Percentiles rank a stretch among this genome's conserved stretches.
Evolutionary conservation across 202 grass and related monocot species (phyloP).

Genomic region (Carex arenaria): DNA sequence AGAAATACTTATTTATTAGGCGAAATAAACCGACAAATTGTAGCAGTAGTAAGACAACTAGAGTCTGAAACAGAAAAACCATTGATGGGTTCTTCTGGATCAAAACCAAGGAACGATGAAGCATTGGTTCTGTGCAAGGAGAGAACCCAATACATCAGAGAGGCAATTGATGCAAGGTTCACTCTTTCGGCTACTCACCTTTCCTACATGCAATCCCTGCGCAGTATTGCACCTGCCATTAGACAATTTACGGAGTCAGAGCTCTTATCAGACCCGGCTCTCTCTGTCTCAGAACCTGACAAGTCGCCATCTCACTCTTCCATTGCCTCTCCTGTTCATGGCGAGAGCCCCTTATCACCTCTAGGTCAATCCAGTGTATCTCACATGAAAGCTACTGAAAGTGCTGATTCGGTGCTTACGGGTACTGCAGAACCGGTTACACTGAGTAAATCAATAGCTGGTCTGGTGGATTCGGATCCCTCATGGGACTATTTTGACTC

Average conservation of each 20-base stretch:
- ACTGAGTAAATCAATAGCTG: constrained; percentile 23
- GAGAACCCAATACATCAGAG: constrained; percentile 58
- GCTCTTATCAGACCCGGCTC: constrained; percentile 53
- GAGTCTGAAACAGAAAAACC: constrained; percentile 1
- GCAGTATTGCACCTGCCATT: constrained; percentile 48
- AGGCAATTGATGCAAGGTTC: constrained; percentile 65
- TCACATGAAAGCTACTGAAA: constrained; percentile 44
- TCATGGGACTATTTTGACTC: constrained; percentile 92
- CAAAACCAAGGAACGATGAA: constrained; percentile 65
- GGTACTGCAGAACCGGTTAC: constrained; percentile 57
- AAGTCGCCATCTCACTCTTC: constrained; percentile 91
- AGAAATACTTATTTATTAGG: neutral
- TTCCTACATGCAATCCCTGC: constrained; percentile 68
- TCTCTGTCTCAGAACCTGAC: constrained; percentile 78
- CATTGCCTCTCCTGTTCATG: constrained; percentile 63
- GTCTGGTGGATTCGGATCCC: constrained; percentile 28
- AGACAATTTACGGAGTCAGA: constrained; percentile 63
- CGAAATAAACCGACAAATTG: neutral
- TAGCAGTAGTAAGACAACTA: neutral
- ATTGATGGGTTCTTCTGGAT: constrained; percentile 75
- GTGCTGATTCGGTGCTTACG: constrained; percentile 35
- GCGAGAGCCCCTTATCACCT: constrained; percentile 37
- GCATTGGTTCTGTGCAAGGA: constrained; percentile 87
- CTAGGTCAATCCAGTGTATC: constrained; percentile 32
- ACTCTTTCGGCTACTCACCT: constrained; percentile 75